Evolutionary conservation across 352 stramenopile genomes (phyloP).

Genomic region (Pythium monospermum): DNA sequence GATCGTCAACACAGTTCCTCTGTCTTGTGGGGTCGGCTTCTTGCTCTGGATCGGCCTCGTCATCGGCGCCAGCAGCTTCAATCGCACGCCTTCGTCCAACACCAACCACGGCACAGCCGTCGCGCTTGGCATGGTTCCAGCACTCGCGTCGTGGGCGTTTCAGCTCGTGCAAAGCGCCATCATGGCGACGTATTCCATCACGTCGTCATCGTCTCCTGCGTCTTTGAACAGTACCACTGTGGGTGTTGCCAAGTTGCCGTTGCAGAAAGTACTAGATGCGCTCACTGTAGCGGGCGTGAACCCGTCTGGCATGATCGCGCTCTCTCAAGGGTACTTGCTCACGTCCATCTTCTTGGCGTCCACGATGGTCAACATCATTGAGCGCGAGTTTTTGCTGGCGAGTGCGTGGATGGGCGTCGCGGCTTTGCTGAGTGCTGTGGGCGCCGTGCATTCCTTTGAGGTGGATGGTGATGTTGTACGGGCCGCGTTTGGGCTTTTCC

Average conservation of each 20-base stretch:
- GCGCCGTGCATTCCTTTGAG: constrained; percentile 38
- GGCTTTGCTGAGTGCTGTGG: constrained; percentile 23
- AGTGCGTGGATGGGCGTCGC: constrained; percentile 33
- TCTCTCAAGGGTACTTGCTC: constrained; percentile 40
- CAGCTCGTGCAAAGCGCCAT: constrained; percentile 34
- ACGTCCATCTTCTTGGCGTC: constrained; percentile 42
- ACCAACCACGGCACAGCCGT: constrained; percentile 36
- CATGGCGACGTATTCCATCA: constrained; percentile 9
- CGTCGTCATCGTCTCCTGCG: neutral
- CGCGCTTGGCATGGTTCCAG: constrained; percentile 36
- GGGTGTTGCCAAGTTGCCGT: constrained; percentile 7
- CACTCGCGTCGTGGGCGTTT: constrained; percentile 33
- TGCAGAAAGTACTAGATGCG: constrained; percentile 17
- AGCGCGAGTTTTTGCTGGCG: constrained; percentile 36
- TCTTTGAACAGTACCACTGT: no score
- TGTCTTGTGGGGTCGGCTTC: constrained; percentile 37
- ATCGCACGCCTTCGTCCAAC: constrained; percentile 29
- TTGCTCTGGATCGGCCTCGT: constrained; percentile 49
- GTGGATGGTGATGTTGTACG: constrained; percentile 27
- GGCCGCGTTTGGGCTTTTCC: constrained; percentile 24
- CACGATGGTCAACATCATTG: constrained; percentile 44
- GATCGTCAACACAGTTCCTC: constrained; percentile 32
- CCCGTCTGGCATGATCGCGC: constrained; percentile 32
- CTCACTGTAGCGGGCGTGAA: constrained; percentile 29
- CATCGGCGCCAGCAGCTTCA: constrained; percentile 38